Evolutionary conservation across 306 rosid genomes (phyloP), one percentile per base, ranked within the genome.

Genomic region (Quercus ilex): DNA sequence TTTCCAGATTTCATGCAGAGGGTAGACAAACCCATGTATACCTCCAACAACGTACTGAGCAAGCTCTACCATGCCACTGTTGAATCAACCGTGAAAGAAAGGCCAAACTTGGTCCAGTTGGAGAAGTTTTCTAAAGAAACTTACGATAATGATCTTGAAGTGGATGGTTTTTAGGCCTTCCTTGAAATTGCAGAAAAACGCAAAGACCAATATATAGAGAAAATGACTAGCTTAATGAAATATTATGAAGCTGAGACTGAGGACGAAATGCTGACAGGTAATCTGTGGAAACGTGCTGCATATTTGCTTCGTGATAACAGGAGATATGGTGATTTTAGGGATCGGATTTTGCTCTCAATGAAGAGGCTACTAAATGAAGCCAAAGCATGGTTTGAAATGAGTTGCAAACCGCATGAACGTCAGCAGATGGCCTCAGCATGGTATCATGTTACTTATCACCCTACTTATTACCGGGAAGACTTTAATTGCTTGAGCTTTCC

Each of bases 1-100:
- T 92, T 85, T 78, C 99, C 99, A 0, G 97, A 95, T 87, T 95
- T 95, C 87, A 87, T 95, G 95, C 96, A 88, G 92, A 88, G 99
- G 86, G 53, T 65, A 8, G 98, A 87, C 25, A 91, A 87, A 75
- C 95, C 91, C 55, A 90, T 82, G 92, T 95, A 95, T 76, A 25
- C 75, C 86, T 95, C 99, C 70, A 72, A 78, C 0, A 89, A 93
- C 72, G 92, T 82, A 19, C 74, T 92, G 15, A 96, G 99, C 64
- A 91, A 91, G 77, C 94, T 95, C 30, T 92, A 95, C 74, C 89
- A 85, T 0, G 87, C 91, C 79, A 63, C 81, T 23, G 35, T 83
- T 11, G 85, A 81, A 55, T 85, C 94, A 23, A 72, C 69, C 0
- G 2, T 62, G 71, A 87, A 31, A 82, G 84, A 71, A 77, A 81